A percentile compares a stretch with the other conserved stretches of the same genome.
Evolutionary conservation across 129 eudicot genomes (phyloP).

Genomic region (Pulicaria dysenterica): DNA sequence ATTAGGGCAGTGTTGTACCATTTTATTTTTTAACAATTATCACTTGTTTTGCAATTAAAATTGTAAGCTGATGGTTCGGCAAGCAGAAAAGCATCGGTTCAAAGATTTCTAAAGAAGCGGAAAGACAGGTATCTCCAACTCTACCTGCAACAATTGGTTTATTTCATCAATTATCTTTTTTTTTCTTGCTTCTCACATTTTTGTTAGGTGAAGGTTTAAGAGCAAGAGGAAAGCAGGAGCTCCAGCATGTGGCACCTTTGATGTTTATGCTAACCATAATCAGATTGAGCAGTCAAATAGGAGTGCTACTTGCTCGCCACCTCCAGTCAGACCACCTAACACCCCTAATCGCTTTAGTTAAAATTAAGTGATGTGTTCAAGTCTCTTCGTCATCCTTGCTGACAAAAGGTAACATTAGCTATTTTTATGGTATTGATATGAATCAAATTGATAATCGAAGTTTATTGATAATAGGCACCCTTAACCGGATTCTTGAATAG

Average conservation of each 20-base stretch:
- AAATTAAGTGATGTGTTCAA: slow-evolving; percentile 30
- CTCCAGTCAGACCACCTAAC: slow-evolving; percentile 61
- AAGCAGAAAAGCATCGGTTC: slow-evolving; percentile 85
- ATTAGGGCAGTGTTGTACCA: no score
- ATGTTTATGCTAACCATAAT: slow-evolving; percentile 57
- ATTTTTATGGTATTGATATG: not conserved
- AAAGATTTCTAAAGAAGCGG: slow-evolving; percentile 80
- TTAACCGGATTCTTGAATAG: no score
- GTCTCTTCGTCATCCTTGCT: slow-evolving; percentile 45
- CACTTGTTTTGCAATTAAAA: slow-evolving; percentile 7
- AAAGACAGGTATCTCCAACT: slow-evolving; percentile 64
- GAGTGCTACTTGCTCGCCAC: slow-evolving; percentile 52
- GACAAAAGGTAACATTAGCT: slow-evolving; percentile 51
- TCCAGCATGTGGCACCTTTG: slow-evolving; percentile 40
- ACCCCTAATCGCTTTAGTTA: slow-evolving; percentile 62
- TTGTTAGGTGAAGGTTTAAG: slow-evolving; percentile 93
- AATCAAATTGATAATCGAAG: no score
- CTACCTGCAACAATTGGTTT: not conserved
- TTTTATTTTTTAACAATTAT: not conserved
- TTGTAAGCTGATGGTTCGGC: slow-evolving; percentile 57
- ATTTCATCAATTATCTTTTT: slow-evolving; percentile 5
- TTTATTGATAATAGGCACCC: no score
- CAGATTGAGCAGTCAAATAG: slow-evolving; percentile 52
- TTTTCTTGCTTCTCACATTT: slow-evolving; percentile 49
- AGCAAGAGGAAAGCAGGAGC: slow-evolving; percentile 78